These are phyloP conservation scores for Darksidea phi DNA, from an alignment of 495 filamentous ascomycete genomes.

Conservation along the genomic window DNA sequence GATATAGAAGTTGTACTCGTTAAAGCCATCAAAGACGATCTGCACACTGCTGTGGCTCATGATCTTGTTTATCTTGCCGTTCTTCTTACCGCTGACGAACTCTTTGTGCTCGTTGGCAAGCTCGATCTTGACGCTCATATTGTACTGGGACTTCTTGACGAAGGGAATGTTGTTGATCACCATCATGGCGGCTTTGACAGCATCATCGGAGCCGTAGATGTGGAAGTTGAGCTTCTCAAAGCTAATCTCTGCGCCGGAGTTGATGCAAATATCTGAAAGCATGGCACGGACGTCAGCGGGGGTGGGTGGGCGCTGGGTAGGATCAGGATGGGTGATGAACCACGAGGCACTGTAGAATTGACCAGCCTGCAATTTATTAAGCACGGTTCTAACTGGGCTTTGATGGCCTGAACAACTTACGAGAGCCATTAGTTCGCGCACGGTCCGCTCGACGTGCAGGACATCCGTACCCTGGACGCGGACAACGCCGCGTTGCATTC, in stretches of 20 bases:
- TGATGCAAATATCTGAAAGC: conserved; percentile 93
- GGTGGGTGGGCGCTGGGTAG: conserved; percentile 68
- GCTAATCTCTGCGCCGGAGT: conserved; percentile 88
- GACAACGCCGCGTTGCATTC: conserved; percentile 72
- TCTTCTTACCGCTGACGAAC: conserved; percentile 98
- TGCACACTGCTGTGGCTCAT: conserved; percentile 99
- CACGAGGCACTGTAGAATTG: conserved; percentile 98
- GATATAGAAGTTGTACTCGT: conserved; percentile 99
- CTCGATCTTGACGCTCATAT: conserved; percentile 96
- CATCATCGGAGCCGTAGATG: conserved; percentile 92
- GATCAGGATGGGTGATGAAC: conserved; percentile 82
- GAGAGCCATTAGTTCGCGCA: conserved; percentile 90
- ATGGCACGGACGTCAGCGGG: conserved; percentile 78
- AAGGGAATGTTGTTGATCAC: conserved; percentile 91
- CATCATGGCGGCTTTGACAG: conserved; percentile 88
- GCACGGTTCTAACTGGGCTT: conserved; percentile 30
- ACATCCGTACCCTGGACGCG: conserved; percentile 91
- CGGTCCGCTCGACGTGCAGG: conserved; percentile 87
- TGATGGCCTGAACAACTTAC: conserved; percentile 49
- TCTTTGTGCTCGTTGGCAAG: conserved; percentile 99
- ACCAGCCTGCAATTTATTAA: conserved; percentile 62
- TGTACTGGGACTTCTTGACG: conserved; percentile 79
- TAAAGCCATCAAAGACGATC: conserved; percentile 98
- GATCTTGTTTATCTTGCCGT: conserved; percentile 99
- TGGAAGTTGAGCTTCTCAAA: conserved; percentile 93